These are phyloP conservation scores for Irpex rosettiformis DNA, from an alignment of 1,284 basidiomycete species.

Conservation along the genomic window DNA sequence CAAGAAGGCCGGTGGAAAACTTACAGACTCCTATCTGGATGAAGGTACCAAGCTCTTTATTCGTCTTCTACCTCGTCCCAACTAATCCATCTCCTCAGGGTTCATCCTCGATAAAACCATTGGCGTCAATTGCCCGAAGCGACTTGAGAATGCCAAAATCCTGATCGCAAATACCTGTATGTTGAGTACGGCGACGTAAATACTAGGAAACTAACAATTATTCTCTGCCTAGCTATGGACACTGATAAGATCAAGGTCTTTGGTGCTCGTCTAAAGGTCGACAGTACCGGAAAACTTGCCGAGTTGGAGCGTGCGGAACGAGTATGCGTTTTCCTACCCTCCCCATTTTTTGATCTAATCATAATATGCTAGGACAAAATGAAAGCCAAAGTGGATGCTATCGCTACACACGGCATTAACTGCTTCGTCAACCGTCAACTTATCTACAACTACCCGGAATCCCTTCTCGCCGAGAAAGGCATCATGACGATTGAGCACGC, in stretches of 20 bases:
- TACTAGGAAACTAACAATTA: background rate
- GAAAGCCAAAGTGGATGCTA: constrained; percentile 96
- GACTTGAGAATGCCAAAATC: constrained; percentile 94
- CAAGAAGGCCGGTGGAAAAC: constrained; percentile 98
- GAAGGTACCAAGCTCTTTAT: constrained; percentile 62
- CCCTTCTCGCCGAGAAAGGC: constrained; percentile 88
- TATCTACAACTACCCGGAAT: constrained; percentile 99
- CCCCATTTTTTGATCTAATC: background rate
- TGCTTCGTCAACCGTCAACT: constrained; percentile 98
- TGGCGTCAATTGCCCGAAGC: constrained; percentile 92
- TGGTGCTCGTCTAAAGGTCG: constrained; percentile 94
- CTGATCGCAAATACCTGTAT: constrained; percentile 95
- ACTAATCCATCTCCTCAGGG: constrained; percentile 43
- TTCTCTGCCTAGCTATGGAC: constrained; percentile 83
- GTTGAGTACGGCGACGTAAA: constrained; percentile 24
- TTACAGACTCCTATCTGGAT: constrained; percentile 97
- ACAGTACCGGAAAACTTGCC: constrained; percentile 94
- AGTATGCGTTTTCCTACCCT: constrained; percentile 42
- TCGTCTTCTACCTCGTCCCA: background rate
- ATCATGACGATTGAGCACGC: constrained; percentile 98
- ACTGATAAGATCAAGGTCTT: constrained; percentile 99
- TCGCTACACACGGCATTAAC: constrained; percentile 94
- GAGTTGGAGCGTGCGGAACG: constrained; percentile 96
- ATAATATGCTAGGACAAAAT: constrained; percentile 81
- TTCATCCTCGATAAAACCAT: constrained; percentile 99